Base-by-base conservation (phyloP, 495 filamentous ascomycete genomes). In the Bacidia gigantensis region DNA sequence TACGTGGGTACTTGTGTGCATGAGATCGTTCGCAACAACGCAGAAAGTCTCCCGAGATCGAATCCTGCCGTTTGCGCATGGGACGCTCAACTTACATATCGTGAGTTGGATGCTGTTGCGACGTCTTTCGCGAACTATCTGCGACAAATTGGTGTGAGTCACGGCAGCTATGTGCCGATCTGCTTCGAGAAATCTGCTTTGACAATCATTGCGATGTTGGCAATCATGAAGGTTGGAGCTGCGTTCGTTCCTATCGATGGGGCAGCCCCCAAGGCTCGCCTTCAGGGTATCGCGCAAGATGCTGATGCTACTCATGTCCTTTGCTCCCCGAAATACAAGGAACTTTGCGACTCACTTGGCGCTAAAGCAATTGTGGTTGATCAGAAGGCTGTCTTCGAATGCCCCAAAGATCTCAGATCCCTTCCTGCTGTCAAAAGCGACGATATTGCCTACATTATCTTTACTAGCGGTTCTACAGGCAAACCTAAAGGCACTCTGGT, bases 401-500 rank as follows among this genome's bases (percentile, higher is more conserved):
- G 17, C n/a, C 21, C 46, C 10, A 46, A 20, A 12, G n/a, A 40
- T 20, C 14, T 20, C 5, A 46, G 26, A 5, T 26, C 14, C 1
- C 47, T 54, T 7, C 47, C 51, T 32, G 3, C 48, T 1, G 50
- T 47, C 18, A 20, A 48, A 1, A 43, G 59, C 21, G 58, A 56
- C 1, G 72, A 86, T 56, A 59, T 86, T 5, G 89, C 87, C 17
- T 95, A 94, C 65, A 76, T 95, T 41, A 85, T 95, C 78, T 95
- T 94, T 59, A 95, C 89, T 0, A 88, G 83, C 12, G 89, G 89
- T 11, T 88, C 86, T 3, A 94, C 87, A 0, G 89, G 89, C n/a
- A 76, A 75, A 2, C 89, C 89, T 1, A 95, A 95, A 67, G 89
- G 89, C 0, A 89, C 94, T 1, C 71, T 71, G 0, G 67, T 94